These are phyloP conservation scores for Phytophthora pini DNA, from an alignment of 352 stramenopile genomes.

Conservation along the genomic window DNA sequence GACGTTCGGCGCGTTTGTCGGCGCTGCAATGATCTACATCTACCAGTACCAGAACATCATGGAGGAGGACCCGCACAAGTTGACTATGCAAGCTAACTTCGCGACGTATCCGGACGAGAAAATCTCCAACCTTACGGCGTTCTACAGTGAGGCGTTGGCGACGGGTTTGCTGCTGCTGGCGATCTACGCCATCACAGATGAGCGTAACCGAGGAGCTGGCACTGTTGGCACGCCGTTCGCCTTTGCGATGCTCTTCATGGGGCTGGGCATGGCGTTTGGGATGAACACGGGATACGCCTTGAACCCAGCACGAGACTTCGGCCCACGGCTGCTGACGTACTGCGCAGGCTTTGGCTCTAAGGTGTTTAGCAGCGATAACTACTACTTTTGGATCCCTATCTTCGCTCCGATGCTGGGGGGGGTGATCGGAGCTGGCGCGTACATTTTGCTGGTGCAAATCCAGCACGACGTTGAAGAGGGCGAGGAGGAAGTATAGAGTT, in stretches of 20 bases:
- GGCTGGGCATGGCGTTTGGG: conserved; percentile 65
- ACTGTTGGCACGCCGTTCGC: conserved; percentile 44
- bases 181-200: conserved; percentile 63
- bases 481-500: conserved; percentile 12
- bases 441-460: conserved; percentile 59
- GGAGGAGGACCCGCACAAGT: conserved; percentile 44
- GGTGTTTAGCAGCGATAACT: conserved; percentile 53
- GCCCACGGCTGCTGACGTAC: conserved; percentile 49
- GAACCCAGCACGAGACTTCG: conserved; percentile 58
- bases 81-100: conserved; percentile 47
- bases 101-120: conserved; percentile 51
- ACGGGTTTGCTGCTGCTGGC: conserved; percentile 55
- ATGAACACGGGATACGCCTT: conserved; percentile 50
- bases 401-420: conserved; percentile 52
- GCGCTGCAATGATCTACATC: conserved; percentile 46
- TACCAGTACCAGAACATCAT: conserved; percentile 55
- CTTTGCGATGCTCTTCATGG: conserved; percentile 60
- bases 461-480: conserved; percentile 48
- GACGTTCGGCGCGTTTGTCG: conserved; percentile 49
- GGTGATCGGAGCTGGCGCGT: conserved; percentile 47
- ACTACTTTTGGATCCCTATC: conserved; percentile 75
- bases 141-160: conserved; percentile 62
- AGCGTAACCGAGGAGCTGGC: conserved; percentile 49
- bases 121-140: conserved; percentile 52
- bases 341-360: conserved; percentile 57